phyloP scores from a whole-genome alignment of 495 filamentous ascomycete genomes.

The Xylaria palmicola region DNA sequence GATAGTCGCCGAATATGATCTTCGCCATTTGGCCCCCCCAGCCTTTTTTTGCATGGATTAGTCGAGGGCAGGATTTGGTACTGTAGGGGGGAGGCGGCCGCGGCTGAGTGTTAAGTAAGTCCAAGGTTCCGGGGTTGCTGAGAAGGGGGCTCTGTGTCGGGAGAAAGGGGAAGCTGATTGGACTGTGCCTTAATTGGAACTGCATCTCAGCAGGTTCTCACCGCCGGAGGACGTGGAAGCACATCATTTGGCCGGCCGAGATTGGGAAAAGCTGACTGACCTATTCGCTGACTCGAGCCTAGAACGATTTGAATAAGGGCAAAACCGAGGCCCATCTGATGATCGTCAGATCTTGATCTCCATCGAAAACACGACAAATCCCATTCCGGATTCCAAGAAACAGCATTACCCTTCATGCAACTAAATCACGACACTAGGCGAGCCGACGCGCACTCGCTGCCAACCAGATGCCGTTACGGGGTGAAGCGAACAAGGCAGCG shows the following conservation, averaged over 20 bases:
- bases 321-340: not conserved
- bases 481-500: not conserved
- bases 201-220: slow-evolving; percentile 14
- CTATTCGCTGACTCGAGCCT: slow-evolving; percentile 1
- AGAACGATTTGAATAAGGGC: not conserved
- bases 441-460: not conserved
- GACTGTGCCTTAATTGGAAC: slow-evolving; percentile 5
- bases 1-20: not conserved
- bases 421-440: slow-evolving; percentile 4
- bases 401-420: slow-evolving; percentile 1
- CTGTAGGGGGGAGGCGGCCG: not conserved
- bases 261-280: not conserved
- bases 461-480: not conserved
- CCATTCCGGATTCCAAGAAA: slow-evolving; percentile 7
- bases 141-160: too few species aligned
- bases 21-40: not conserved
- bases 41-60: not conserved
- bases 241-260: slow-evolving; percentile 16
- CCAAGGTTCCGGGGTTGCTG: too few species aligned
- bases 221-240: slow-evolving; percentile 28
- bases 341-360: slow-evolving; percentile 13
- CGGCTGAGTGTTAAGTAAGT: too few species aligned
- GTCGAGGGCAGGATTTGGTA: not conserved
- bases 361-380: slow-evolving; percentile 17
- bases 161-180: not conserved